Evolutionary conservation across 2,329 filamentous ascomycete genomes (phyloP), one percentile per base, ranked within the genome.

Genomic region (Colletotrichum agaves): DNA sequence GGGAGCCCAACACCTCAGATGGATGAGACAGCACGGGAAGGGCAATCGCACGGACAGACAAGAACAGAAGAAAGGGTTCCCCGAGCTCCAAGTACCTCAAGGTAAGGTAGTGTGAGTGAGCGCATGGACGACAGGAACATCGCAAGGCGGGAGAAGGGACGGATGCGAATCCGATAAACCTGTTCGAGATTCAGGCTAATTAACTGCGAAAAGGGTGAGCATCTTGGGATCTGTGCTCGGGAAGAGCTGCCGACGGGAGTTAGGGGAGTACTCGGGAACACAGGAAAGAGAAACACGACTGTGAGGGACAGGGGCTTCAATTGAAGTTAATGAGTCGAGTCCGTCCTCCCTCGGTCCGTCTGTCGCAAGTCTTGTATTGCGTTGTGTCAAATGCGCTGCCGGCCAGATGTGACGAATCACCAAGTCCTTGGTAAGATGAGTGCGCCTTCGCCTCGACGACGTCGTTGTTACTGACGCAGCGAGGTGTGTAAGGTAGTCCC

Each of bases 191-290:
- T n/a, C n/a, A n/a, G n/a, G n/a, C 33, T 19, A 17, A 11, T 31
- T 11, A 35, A 21, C 27, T 53, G 33, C 44, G 31, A 39, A 46
- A 15, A 37, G 13, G 35, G 17, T 52, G 46, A 59, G 53, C 61
- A 59, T 31, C 33, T n/a, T 41, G 4, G 35, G 17, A 58, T 57
- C 44, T 44, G 55, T 59, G 53, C 50, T 59, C 64, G 64, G 52
- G 7, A 49, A 33, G 35, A n/a, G 63, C 50, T 63, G 59, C 52
- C 61, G 61, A 27, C 27, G 27, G 27, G 27, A 53, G 53, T 43
- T 21, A 61, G 46, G 41, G 33, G 43, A n/a, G n/a, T n/a, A 49
- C 56, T 27, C 44, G 37, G n/a, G 46, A 41, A n/a, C 19, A 37
- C 21, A 27, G 60, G 49, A 23, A 35, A 13, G 56, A 23, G n/a